Evolutionary conservation across 345 rosid species (phyloP).

Genomic region (Noccaea caerulescens): DNA sequence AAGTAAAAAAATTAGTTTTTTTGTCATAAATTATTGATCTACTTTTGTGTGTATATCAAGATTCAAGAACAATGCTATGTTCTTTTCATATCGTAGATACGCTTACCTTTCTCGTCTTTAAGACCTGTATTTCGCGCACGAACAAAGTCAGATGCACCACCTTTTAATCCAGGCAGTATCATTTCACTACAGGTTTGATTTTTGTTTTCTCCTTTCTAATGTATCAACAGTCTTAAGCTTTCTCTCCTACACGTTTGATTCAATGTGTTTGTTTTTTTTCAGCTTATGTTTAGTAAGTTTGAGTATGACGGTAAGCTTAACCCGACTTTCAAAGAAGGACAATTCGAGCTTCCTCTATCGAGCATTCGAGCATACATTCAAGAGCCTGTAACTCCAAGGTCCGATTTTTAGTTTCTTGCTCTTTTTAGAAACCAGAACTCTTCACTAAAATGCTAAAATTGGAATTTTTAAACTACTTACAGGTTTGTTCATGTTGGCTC

Average conservation of each 20-base stretch:
- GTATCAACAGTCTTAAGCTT: not conserved
- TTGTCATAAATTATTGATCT: slow-evolving; percentile 1
- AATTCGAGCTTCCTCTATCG: slow-evolving; percentile 82
- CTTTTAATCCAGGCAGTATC: slow-evolving; percentile 70
- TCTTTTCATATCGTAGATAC: slow-evolving; percentile 53
- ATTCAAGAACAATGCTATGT: not conserved
- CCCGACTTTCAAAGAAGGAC: slow-evolving; percentile 84
- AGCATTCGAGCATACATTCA: slow-evolving; percentile 63
- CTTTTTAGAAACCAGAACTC: not conserved
- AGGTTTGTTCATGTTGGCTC: slow-evolving; percentile 96
- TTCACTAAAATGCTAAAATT: not conserved
- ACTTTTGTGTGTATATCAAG: not conserved
- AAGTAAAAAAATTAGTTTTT: slow-evolving; percentile 31
- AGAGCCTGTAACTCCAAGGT: slow-evolving; percentile 91
- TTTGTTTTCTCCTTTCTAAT: not conserved
- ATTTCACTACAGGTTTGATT: slow-evolving; percentile 75
- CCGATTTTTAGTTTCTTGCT: not conserved
- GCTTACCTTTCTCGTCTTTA: slow-evolving; percentile 77
- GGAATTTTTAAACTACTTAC: slow-evolving; percentile 1
- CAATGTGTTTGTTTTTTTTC: slow-evolving; percentile 44
- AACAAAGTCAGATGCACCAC: slow-evolving; percentile 74
- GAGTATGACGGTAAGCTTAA: slow-evolving; percentile 94
- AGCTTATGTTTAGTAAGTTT: slow-evolving; percentile 98
- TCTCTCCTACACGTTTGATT: slow-evolving; percentile 3
- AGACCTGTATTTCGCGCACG: slow-evolving; percentile 87